Evolutionary conservation across 2,329 filamentous ascomycete genomes (phyloP).

Genomic region (Claviceps pazoutovae): DNA sequence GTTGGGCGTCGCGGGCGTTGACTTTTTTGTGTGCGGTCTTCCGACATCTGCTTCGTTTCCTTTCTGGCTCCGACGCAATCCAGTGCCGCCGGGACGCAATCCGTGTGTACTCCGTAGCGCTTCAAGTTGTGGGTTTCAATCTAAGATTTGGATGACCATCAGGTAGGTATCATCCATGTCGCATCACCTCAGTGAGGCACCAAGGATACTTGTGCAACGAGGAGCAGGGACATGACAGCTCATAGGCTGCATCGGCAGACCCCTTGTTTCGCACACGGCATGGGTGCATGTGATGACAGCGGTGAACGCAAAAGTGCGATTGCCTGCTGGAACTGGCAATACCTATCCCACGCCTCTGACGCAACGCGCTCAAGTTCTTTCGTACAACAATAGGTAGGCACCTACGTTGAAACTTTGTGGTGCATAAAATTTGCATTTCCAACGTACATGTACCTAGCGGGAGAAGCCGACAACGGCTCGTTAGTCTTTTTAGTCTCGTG

Average conservation of each 20-base stretch:
- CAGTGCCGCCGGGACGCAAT: too few relatives aligned
- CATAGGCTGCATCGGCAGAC: background rate
- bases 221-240: background rate
- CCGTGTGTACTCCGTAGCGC: too few relatives aligned
- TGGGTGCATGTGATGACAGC: background rate
- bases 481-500: background rate
- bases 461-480: background rate
- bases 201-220: background rate
- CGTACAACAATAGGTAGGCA: too few relatives aligned
- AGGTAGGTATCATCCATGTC: background rate
- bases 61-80: background rate
- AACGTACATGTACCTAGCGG: background rate
- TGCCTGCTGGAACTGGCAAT: background rate
- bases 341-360: background rate
- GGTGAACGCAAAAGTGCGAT: background rate
- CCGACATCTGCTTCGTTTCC: background rate
- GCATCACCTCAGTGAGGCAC: background rate
- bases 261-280: background rate
- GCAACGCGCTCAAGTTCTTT: background rate
- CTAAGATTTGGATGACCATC: background rate
- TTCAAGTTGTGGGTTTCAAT: too few relatives aligned
- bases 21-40: background rate
- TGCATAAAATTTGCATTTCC: background rate
- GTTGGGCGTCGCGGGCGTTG: background rate
- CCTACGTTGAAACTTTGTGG: background rate